Conservation (phyloP, 2,329 filamentous ascomycete species). For the Fusarium caatingaense region DNA sequence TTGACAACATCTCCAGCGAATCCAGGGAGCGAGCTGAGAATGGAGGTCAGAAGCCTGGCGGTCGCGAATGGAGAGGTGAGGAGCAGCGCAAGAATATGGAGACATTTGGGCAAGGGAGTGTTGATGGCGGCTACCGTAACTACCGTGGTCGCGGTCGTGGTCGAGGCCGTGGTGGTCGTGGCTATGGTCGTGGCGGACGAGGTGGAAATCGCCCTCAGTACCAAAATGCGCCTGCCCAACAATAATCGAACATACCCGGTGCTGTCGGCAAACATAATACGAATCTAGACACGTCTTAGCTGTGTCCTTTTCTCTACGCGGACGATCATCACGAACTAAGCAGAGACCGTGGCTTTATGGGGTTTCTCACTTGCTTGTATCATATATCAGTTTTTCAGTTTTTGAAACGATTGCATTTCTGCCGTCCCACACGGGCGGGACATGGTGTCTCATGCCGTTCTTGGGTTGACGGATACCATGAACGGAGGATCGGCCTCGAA, state of each 20-base stretch:
- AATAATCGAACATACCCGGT: conserved; percentile 35
- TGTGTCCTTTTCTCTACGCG: conserved; percentile 4
- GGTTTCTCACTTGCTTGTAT: conserved; percentile 40
- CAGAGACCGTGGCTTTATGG: conserved; percentile 11
- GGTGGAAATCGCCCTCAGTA: conserved; percentile 52
- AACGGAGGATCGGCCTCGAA: conserved; percentile 26
- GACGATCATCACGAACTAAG: conserved; percentile 20
- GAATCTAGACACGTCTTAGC: conserved; percentile 4
- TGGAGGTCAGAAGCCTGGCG: conserved; percentile 74
- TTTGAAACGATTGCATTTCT: conserved; percentile 40
- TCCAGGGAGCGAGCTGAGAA: conserved; percentile 87
- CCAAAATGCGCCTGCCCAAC: conserved; percentile 45
- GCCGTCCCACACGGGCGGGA: conserved; percentile 25
- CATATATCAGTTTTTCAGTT: conserved; percentile 48
- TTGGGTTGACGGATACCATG: conserved; percentile 33
- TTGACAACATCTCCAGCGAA: conserved; percentile 98
- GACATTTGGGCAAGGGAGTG: conserved; percentile 96
- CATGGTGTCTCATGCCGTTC: conserved; percentile 24
- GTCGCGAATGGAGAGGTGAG: conserved; percentile 89
- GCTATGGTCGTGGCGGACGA: conserved; percentile 55
- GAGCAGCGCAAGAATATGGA: conserved; percentile 97
- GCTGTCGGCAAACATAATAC: conserved; percentile 1
- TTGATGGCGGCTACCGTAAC: conserved; percentile 82
- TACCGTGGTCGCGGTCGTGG: conserved; percentile 85
- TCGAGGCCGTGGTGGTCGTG: conserved; percentile 65